A percentile compares a stretch with the other conserved stretches of the same genome.
phyloP scores from a whole-genome alignment of 2,329 filamentous ascomycete genomes.

The Exophiala oligosperma region DNA sequence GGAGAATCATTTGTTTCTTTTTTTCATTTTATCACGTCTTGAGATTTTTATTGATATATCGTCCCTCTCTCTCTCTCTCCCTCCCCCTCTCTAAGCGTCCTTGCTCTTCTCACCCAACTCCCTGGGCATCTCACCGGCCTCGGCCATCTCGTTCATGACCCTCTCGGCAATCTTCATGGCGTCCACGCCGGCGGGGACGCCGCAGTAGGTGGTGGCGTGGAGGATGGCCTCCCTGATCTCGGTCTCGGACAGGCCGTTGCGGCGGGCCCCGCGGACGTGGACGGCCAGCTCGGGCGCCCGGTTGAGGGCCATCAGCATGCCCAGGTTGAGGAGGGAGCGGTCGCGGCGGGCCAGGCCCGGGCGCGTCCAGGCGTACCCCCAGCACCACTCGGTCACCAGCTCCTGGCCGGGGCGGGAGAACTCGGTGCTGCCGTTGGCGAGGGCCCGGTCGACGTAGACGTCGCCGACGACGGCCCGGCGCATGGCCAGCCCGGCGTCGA shows the following conservation, averaged over 20 bases:
- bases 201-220: conserved; percentile 42
- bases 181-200: conserved; percentile 47
- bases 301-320: conserved; percentile 64
- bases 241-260: conserved; percentile 61
- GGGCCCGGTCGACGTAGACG: conserved; percentile 54
- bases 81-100: conserved; percentile 15
- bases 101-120: conserved; percentile 24
- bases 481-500: conserved; percentile 61
- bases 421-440: conserved; percentile 28
- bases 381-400: conserved; percentile 60
- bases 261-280: conserved; percentile 62
- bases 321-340: conserved; percentile 63
- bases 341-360: conserved; percentile 63
- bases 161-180: conserved; percentile 36
- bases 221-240: conserved; percentile 56
- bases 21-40: neutral
- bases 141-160: conserved; percentile 33
- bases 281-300: conserved; percentile 59
- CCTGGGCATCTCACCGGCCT: conserved; percentile 27
- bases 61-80: neutral
- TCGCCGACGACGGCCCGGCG: conserved; percentile 62
- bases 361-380: conserved; percentile 61
- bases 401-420: conserved; percentile 30
- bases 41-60: neutral
- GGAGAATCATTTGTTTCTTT: no score